Base-by-base conservation (phyloP, 228 moss, liverwort and hornwort genomes). In the Sphagnum fallax region DNA sequence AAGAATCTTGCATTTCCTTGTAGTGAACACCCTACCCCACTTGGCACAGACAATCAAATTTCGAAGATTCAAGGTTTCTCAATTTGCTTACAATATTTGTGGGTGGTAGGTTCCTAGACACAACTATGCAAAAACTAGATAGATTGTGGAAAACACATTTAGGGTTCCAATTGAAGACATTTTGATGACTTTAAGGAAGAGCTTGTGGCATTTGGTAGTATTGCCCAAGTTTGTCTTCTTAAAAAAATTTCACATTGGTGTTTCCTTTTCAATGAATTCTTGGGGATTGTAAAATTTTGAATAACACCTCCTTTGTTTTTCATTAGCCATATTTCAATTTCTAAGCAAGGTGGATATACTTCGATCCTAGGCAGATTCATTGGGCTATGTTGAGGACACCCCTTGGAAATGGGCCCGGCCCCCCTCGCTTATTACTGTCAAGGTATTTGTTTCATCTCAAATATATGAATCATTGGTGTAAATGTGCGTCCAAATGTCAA, bases 171-270 rank as follows among this genome's bases (percentile, higher is more conserved):
- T 95, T 16, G 95, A 95, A 53, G 76, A 83, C 71, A 93, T 12
- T 97, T 97, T 81, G 90, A 93, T 52, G 90, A 93, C 65, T 92
- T 97, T 70, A 88, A 89, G 52, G 80, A 87, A 68, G 89, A 88
- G 52, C 96, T 92, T 67, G 88, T 97, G 73, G 96, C 96, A 65
- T 97, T 93, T 51, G 96, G 96, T 62, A 97, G 91, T 75, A 97
- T 97, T 53, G 96, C 96, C 51, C 96, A 97, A 81, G 95, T 95
- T 64, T 50, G 58, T 32, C 1, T 32, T 32, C 32, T 32, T 32
- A 32, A 1, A 32, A 32, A 32, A 32, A 32, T 32, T 32, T 32
- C 32, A 32, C 32, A 32, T 32, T 32, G 32, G 32, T 32, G 32
- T 32, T 32, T 32, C 32, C 32, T 32, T 32, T 32, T 32, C 32